A percentile compares a stretch with the other conserved stretches of the same genome.
These are phyloP conservation scores for Penicillium corylophilum DNA, from an alignment of 2,329 filamentous ascomycete species.

Conservation along the genomic window DNA sequence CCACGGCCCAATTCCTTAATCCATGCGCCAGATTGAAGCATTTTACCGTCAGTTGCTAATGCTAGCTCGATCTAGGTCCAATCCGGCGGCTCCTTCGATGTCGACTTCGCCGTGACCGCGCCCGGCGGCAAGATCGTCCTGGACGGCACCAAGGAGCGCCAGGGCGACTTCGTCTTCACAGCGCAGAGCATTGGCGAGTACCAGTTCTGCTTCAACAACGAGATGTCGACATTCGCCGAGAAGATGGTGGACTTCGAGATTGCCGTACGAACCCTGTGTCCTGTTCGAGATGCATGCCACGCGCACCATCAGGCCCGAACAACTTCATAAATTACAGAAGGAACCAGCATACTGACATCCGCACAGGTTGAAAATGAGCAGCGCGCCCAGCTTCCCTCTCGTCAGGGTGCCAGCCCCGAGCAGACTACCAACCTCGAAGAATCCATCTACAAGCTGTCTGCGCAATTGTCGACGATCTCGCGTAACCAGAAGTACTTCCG, in stretches of 20 bases:
- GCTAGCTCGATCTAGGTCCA: constrained; percentile 65
- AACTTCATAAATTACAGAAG: not conserved
- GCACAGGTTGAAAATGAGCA: constrained; percentile 83
- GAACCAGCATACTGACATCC: not conserved
- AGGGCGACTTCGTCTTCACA: constrained; percentile 97
- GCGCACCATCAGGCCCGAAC: not conserved
- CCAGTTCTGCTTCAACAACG: constrained; percentile 96
- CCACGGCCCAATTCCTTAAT: not conserved
- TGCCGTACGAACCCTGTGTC: constrained; percentile 61
- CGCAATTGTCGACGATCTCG: constrained; percentile 88
- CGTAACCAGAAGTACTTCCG: constrained; percentile 99
- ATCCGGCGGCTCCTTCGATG: constrained; percentile 96
- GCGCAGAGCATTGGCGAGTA: constrained; percentile 86
- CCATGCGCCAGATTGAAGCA: not conserved
- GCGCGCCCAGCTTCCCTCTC: constrained; percentile 77
- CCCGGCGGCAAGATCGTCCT: constrained; percentile 79
- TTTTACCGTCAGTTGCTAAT: constrained; percentile 6
- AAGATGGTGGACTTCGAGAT: constrained; percentile 99
- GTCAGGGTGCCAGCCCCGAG: constrained; percentile 83
- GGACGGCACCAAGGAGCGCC: constrained; percentile 84
- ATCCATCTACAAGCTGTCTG: constrained; percentile 90
- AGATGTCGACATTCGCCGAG: constrained; percentile 96
- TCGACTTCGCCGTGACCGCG: constrained; percentile 86
- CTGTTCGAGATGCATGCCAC: not conserved
- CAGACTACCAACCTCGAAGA: constrained; percentile 88